Conservation (phyloP, 2,329 filamentous ascomycete genomes). For the Fusarium foetens region DNA sequence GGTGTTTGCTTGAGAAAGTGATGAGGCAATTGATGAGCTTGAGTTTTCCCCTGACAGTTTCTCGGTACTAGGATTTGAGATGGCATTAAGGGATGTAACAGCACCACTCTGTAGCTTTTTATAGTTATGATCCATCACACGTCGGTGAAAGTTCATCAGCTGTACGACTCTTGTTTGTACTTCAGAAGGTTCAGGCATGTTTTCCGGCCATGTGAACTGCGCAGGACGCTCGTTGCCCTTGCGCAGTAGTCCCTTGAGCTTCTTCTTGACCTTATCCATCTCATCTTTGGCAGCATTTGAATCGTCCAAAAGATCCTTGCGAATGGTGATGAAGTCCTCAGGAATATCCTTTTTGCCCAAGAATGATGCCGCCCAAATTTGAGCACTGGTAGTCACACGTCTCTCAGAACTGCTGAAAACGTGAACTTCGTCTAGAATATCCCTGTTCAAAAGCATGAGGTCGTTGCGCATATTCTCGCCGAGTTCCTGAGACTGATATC, state of each 20-base stretch:
- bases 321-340: conserved; percentile 86
- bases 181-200: conserved; percentile 92
- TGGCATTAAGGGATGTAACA: conserved; percentile 69
- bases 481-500: conserved; percentile 95
- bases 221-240: conserved; percentile 93
- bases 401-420: conserved; percentile 97
- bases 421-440: conserved; percentile 90
- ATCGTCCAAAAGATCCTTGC: conserved; percentile 95
- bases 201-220: conserved; percentile 97
- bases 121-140: conserved; percentile 96
- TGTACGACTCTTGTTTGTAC: conserved; percentile 93
- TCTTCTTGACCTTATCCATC: conserved; percentile 99
- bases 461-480: conserved; percentile 97
- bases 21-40: conserved; percentile 57
- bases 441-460: conserved; percentile 88
- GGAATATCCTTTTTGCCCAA: conserved; percentile 86
- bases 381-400: conserved; percentile 92
- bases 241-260: conserved; percentile 89
- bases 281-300: conserved; percentile 99
- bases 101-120: conserved; percentile 77
- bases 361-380: conserved; percentile 94
- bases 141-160: conserved; percentile 96
- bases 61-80: conserved; percentile 62
- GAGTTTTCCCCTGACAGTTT: conserved; percentile 56
- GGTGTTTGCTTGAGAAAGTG: conserved; percentile 69